Percentiles rank a stretch among this genome's conserved stretches.
Evolutionary conservation across 768 basidiomycete genomes (phyloP).

Genomic region (Trichaptum fuscoviolaceum): DNA sequence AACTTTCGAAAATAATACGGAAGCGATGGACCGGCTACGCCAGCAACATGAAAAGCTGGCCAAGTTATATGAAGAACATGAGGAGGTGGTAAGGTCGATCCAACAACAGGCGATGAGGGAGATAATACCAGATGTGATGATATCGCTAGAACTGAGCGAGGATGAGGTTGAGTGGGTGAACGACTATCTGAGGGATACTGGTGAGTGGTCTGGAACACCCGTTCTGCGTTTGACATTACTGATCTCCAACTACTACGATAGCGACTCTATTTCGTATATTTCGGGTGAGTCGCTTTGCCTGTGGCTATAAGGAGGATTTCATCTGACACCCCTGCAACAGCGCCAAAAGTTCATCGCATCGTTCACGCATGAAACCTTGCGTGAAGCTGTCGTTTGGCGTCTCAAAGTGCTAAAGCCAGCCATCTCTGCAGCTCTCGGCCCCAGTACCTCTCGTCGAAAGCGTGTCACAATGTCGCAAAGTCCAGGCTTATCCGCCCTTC

Average conservation of each 20-base stretch:
- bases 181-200: background rate
- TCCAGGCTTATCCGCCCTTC: constrained; percentile 21
- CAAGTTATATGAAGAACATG: background rate
- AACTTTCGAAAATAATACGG: background rate
- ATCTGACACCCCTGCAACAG: background rate
- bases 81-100: background rate
- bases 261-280: background rate
- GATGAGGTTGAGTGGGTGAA: background rate
- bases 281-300: background rate
- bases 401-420: background rate
- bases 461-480: background rate
- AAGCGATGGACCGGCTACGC: background rate
- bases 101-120: background rate
- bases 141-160: background rate
- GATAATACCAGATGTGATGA: background rate
- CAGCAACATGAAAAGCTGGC: background rate
- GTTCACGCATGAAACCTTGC: background rate
- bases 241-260: background rate
- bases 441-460: background rate
- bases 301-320: background rate
- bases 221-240: background rate
- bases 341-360: background rate
- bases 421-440: background rate
- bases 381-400: background rate
- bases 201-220: background rate